Conservation (phyloP, 2,329 filamentous ascomycete species). For the Emmonsia crescens region DNA sequence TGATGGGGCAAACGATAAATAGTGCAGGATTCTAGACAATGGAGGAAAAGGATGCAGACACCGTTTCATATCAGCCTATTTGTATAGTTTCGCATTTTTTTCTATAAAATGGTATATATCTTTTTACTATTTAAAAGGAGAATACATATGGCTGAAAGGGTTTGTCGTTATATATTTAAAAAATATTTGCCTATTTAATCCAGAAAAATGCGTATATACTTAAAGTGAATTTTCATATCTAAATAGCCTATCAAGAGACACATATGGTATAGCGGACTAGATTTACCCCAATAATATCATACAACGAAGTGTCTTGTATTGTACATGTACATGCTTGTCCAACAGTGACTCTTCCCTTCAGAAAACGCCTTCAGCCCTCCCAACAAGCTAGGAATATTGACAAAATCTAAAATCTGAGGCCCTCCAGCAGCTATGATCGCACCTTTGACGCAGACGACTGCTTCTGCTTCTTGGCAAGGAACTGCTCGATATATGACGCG, state of each 20-base stretch:
- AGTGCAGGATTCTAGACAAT: not conserved
- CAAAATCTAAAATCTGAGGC: not conserved
- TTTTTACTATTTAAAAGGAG: not conserved
- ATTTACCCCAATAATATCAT: not conserved
- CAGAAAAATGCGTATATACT: not conserved
- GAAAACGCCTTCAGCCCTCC: constrained; percentile 1
- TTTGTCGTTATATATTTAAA: not conserved
- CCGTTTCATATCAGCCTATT: too few species aligned
- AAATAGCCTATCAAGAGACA: not conserved
- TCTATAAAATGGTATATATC: not conserved
- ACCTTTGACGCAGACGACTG: constrained; percentile 11
- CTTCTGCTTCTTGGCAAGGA: constrained; percentile 18
- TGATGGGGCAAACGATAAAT: not conserved
- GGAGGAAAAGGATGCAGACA: not conserved
- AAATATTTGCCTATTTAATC: not conserved
- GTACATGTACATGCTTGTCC: not conserved
- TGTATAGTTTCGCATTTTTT: too few species aligned
- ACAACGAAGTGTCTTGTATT: not conserved
- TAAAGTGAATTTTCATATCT: not conserved
- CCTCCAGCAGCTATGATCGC: not conserved
- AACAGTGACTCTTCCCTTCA: not conserved
- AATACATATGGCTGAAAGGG: not conserved
- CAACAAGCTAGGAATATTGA: not conserved
- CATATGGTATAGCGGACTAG: not conserved
- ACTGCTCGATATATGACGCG: constrained; percentile 26